These are phyloP conservation scores for Populus tomentosa DNA, from an alignment of 441 rosid species.

Conservation along the genomic window DNA sequence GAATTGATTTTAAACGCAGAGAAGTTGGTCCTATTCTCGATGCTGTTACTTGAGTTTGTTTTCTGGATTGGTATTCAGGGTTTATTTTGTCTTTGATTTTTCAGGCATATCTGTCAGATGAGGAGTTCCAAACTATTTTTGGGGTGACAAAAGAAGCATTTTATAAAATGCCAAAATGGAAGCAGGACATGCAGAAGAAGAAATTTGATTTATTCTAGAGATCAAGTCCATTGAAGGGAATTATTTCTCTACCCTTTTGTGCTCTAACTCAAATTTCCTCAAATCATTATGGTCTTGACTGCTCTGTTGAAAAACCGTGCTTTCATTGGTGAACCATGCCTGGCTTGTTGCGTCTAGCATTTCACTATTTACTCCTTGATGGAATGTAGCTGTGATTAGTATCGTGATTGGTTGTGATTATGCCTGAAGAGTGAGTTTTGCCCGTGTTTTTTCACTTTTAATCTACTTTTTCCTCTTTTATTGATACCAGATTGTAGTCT, in stretches of 20 bases:
- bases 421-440: constrained; percentile 44
- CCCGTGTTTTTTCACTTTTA: constrained; percentile 8
- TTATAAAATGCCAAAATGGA: constrained; percentile 82
- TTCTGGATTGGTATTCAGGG: neutral
- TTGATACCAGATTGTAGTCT: constrained; percentile 32
- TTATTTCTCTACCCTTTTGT: constrained; percentile 19
- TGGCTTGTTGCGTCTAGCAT: constrained; percentile 27
- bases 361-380: constrained; percentile 20
- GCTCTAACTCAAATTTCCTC: constrained; percentile 12
- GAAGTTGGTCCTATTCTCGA: constrained; percentile 53
- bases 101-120: constrained; percentile 86
- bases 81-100: constrained; percentile 8
- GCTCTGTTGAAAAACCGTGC: constrained; percentile 10
- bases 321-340: constrained; percentile 10
- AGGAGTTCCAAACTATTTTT: constrained; percentile 72
- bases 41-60: neutral
- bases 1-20: constrained; percentile 65
- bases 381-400: constrained; percentile 31
- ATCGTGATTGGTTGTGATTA: constrained; percentile 33
- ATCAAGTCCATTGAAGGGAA: constrained; percentile 6
- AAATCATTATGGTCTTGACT: constrained; percentile 12
- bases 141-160: constrained; percentile 64
- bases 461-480: constrained; percentile 25
- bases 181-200: constrained; percentile 93
- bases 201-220: constrained; percentile 81